Evolutionary conservation across 768 basidiomycete genomes (phyloP), one percentile per base, ranked within the genome.

Genomic region (Gelatoporia subvermispora): DNA sequence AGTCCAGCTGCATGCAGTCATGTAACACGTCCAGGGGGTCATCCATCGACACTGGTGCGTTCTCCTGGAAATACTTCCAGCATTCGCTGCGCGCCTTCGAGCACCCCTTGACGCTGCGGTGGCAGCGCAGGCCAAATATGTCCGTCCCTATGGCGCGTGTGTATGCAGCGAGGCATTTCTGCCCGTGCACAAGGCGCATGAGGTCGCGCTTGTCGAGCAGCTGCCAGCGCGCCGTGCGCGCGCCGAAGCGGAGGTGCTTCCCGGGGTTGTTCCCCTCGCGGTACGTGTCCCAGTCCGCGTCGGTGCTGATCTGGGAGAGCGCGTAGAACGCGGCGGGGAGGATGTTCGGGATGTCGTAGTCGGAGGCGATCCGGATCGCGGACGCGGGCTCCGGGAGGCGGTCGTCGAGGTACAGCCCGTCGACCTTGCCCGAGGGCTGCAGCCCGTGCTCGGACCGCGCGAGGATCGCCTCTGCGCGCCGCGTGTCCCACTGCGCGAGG

Each of bases 11-110:
- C 49, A 59, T 58, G 47, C 62, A 64, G 45, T 64, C 62, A 46
- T 58, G 51, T 24, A 64, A 50, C 43, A 64, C 60, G 38, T 64
- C 62, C 45, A 64, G 57, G 35, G 62, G 62, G 48, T 64, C 60
- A 46, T 64, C 62, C 57, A 64, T 61, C 28, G 62, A 64, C 25
- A 60, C 52, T 21, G 62, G 62, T 23, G 62, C 60, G 52, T 64
- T 59, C 57, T 64, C 59, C 56, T 64, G 62, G 51, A 64, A 56
- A 54, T 64, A 64, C 50, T 59, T 60, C 62, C 62, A 64, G 52
- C 62, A 64, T 36, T 64, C 62, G 38, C 37, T 52, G 35, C 58
- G 55, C 23, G 59, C 60, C 42, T 56, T 60, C 48, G 55, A 50
- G 52, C 62, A 64, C 20, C 58, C 58, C 49, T 58, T 58, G 21